These are phyloP conservation scores for Crithidia expoeki DNA, from an alignment of 208 protist species.

Conservation along the genomic window DNA sequence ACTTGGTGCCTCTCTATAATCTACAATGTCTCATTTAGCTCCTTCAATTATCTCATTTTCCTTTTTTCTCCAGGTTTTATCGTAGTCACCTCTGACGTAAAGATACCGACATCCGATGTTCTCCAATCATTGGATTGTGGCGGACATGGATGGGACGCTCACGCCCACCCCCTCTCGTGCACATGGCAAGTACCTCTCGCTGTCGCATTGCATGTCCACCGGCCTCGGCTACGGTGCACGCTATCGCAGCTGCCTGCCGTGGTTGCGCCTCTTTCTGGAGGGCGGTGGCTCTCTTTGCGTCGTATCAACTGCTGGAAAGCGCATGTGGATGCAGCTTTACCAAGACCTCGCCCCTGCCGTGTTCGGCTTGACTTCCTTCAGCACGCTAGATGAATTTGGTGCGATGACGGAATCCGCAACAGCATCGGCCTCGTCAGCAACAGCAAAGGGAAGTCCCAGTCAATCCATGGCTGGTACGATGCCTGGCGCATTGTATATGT, in stretches of 20 bases:
- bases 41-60: too few species aligned
- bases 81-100: too few species aligned
- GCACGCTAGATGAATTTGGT: background rate
- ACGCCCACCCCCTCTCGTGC: slow-evolving; percentile 53
- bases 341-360: slow-evolving; percentile 46
- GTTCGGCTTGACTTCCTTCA: slow-evolving; percentile 15
- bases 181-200: slow-evolving; percentile 46
- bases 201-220: slow-evolving; percentile 37
- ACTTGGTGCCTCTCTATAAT: too few species aligned
- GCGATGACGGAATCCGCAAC: background rate
- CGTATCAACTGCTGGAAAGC: slow-evolving; percentile 54
- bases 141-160: slow-evolving; percentile 72
- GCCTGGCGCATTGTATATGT: slow-evolving; percentile 51
- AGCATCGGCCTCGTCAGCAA: background rate
- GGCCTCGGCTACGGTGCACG: slow-evolving; percentile 25
- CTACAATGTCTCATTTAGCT: too few species aligned
- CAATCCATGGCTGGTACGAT: background rate
- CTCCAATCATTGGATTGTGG: slow-evolving; percentile 53
- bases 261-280: slow-evolving; percentile 36
- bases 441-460: too few species aligned
- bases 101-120: too few species aligned
- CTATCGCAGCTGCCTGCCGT: slow-evolving; percentile 53
- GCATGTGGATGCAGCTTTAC: slow-evolving; percentile 64
- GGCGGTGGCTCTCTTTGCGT: slow-evolving; percentile 54
- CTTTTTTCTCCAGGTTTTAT: too few species aligned